phyloP scores from a whole-genome alignment of 164 flowering plant genomes.

The Aristolochia contorta region DNA sequence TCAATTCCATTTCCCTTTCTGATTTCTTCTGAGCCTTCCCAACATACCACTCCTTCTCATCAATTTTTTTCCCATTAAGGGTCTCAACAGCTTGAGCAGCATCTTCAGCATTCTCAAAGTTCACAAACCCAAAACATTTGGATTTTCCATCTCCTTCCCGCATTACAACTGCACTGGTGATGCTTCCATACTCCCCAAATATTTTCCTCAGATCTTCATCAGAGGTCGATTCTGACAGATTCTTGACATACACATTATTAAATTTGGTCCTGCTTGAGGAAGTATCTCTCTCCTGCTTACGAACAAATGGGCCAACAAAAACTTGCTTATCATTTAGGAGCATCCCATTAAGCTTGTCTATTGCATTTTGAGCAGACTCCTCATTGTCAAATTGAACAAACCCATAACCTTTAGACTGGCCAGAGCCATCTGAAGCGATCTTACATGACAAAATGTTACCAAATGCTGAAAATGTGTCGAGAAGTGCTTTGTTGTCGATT shows the following conservation, averaged over 20 bases:
- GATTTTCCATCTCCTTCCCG: slow-evolving; percentile 72
- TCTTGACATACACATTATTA: slow-evolving; percentile 63
- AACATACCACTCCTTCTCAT: slow-evolving; percentile 79
- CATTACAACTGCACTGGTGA: slow-evolving; percentile 67
- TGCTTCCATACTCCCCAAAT: slow-evolving; percentile 56
- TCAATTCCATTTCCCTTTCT: slow-evolving; percentile 75
- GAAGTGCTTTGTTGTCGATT: slow-evolving; percentile 62
- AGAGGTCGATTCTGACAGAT: slow-evolving; percentile 48
- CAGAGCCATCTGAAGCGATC: slow-evolving; percentile 50
- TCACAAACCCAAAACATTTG: slow-evolving; percentile 69
- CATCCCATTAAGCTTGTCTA: slow-evolving; percentile 74
- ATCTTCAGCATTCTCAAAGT: slow-evolving; percentile 61
- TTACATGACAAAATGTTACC: slow-evolving; percentile 68
- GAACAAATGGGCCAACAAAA: slow-evolving; percentile 61
- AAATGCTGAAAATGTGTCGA: slow-evolving; percentile 65
- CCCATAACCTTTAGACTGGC: slow-evolving; percentile 69
- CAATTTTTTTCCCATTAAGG: slow-evolving; percentile 56
- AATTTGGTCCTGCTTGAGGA: slow-evolving; percentile 32
- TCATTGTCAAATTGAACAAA: slow-evolving; percentile 64
- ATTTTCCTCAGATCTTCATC: slow-evolving; percentile 46
- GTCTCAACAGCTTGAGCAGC: slow-evolving; percentile 70
- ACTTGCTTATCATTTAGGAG: slow-evolving; percentile 68
- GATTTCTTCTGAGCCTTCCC: slow-evolving; percentile 81
- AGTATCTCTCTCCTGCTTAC: slow-evolving; percentile 62
- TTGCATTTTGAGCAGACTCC: slow-evolving; percentile 61